A percentile compares a stretch with the other conserved stretches of the same genome.
These are phyloP conservation scores for Lipomyces spencermartinsiae DNA, from an alignment of 805 yeast genomes.

Conservation along the genomic window DNA sequence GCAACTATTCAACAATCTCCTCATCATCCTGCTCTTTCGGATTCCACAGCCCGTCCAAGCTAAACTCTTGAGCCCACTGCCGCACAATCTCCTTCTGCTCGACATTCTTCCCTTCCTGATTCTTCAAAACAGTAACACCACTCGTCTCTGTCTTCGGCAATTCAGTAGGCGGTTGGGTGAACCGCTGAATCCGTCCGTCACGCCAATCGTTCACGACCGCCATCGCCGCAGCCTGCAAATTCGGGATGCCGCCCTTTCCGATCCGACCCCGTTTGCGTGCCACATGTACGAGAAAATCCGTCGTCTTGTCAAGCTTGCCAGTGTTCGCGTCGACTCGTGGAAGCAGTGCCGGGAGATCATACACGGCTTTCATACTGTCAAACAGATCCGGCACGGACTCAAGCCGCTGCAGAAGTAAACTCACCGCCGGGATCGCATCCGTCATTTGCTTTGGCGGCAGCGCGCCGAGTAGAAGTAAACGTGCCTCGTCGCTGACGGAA, in stretches of 20 bases:
- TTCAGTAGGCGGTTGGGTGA: conserved; percentile 65
- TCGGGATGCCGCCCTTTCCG: conserved; percentile 92
- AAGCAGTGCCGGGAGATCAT: conserved; percentile 81
- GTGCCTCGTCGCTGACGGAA: conserved; percentile 71
- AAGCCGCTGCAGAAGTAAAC: conserved; percentile 75
- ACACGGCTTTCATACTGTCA: conserved; percentile 71
- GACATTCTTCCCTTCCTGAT: conserved; percentile 51
- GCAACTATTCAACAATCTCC: conserved; percentile 11
- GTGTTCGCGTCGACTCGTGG: conserved; percentile 47
- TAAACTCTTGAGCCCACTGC: conserved; percentile 93
- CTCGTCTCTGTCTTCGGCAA: conserved; percentile 44
- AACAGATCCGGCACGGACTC: conserved; percentile 70
- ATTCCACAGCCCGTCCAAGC: conserved; percentile 63
- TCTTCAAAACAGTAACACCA: conserved; percentile 51
- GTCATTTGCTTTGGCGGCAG: conserved; percentile 82
- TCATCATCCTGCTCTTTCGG: conserved; percentile 23
- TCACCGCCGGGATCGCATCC: conserved; percentile 85
- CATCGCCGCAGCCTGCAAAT: conserved; percentile 81
- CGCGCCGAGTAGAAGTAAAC: conserved; percentile 85
- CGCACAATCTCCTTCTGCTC: conserved; percentile 82
- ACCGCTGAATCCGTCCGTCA: conserved; percentile 91
- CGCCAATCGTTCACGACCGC: conserved; percentile 93
- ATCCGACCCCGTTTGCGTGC: conserved; percentile 92
- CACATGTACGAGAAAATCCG: conserved; percentile 86
- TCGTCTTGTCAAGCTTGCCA: conserved; percentile 77